Evolutionary conservation across 768 basidiomycete species (phyloP), one percentile per base, ranked within the genome.

Genomic region (Trametes gibbosa): DNA sequence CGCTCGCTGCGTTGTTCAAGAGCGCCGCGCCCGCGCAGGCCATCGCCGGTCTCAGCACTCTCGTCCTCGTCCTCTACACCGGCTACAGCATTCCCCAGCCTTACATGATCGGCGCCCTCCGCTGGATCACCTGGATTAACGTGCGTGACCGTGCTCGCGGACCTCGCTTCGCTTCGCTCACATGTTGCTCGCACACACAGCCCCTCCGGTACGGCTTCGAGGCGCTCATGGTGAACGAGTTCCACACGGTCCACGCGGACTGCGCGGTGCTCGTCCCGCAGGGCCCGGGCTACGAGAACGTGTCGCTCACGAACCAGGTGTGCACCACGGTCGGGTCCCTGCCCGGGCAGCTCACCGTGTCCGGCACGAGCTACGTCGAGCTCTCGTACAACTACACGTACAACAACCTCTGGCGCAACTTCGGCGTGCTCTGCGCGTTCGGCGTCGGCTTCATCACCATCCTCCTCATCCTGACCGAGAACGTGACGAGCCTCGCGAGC

Each of bases 161-260:
- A n/a, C n/a, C 1, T 8, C 19, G 35, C 12, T 14, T 32, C n/a
- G 27, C 16, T 24, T 27, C 6, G 23, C 27, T 32, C 25, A n/a
- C 25, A 14, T 12, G 3, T 19, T 29, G 7, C 46, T 1, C 25
- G 14, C 27, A 68, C 70, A 40, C 53, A 66, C 59, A 86, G 85
- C 79, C 92, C 53, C 60, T 91, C 37, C 80, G 76, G 2, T 93
- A 85, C 67, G 86, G 82, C 0, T 94, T 95, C 69, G 89, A 92
- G 60, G 77, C 81, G 0, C 70, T 94, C 41, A 77, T 95, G 69
- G 77, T 82, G 21, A 95, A 94, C 72, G 92, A 96, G 70, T 94
- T 95, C 73, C 84, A 81, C 63, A 85, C 82, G 0, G 72, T 89
- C 7, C 71, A 87, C 21, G 90, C 86, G 45, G 66, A 73, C 14